phyloP scores from a whole-genome alignment of 371 early-diverging fungal genomes.

The Chytridium lagenaria region DNA sequence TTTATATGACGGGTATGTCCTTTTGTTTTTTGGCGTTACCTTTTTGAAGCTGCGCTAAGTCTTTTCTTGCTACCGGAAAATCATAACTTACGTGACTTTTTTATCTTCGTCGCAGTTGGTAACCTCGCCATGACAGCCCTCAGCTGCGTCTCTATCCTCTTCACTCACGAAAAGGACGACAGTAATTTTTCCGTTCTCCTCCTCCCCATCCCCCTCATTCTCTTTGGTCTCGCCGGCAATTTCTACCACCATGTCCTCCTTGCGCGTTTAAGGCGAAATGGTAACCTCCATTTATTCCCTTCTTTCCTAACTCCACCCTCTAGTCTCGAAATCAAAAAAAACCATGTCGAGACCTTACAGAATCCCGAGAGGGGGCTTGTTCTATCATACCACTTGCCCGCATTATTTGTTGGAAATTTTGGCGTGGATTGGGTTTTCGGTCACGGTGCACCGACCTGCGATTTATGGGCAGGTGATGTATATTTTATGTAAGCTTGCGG shows the following conservation, averaged over 20 bases:
- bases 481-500: slow-evolving; percentile 1
- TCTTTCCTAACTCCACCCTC: background rate
- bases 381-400: slow-evolving; percentile 12
- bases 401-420: slow-evolving; percentile 9
- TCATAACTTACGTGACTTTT: too few species aligned
- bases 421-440: slow-evolving; percentile 11
- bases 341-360: slow-evolving; percentile 9
- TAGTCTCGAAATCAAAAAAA: background rate
- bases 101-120: too few species aligned
- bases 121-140: slow-evolving; percentile 11
- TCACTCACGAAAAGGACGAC: slow-evolving; percentile 14
- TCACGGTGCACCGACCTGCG: slow-evolving; percentile 7
- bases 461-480: slow-evolving; percentile 13
- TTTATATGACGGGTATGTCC: slow-evolving; percentile 14
- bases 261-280: background rate
- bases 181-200: slow-evolving; percentile 9
- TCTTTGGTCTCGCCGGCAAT: slow-evolving; percentile 10
- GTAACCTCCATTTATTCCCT: background rate
- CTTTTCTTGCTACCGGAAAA: background rate
- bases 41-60: background rate
- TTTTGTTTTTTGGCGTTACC: background rate
- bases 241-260: slow-evolving; percentile 6
- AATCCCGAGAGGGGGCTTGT: slow-evolving; percentile 5
- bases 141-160: slow-evolving; percentile 14
- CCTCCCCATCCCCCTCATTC: slow-evolving; percentile 10